Evolutionary conservation across 495 filamentous ascomycete species (phyloP), one percentile per base, ranked within the genome.

Genomic region (Aspergillus diversus): DNA sequence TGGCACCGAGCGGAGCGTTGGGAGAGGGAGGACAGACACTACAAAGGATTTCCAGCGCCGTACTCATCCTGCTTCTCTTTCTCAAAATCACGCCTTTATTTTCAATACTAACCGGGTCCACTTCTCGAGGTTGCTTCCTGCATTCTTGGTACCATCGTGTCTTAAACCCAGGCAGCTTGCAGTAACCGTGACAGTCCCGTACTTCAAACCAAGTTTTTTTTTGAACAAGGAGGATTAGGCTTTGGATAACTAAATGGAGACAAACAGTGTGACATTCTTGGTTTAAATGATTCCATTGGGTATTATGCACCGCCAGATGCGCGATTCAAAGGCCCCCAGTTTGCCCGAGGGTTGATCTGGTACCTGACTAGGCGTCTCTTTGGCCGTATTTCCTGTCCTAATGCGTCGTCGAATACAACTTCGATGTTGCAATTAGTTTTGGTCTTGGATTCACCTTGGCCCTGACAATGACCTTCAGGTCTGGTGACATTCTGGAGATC

Each of bases 291-390:
- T 43, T 11, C 39, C n/a, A 43, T 4, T 11, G 12, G n/a, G 11
- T 43, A 64, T 51, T 48, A 66, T 57, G 32, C 49, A 4, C 66
- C 57, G 1, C 73, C 70, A 43, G 65, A 65, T 5, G 94, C 94
- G 52, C 86, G 83, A 66, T 80, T 88, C 87, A 97, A 87, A 0
- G 95, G 95, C 0, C 95, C 95, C 95, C 95, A 99, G 69, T 98
- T 93, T 49, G 89, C 87, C 39, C 87, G 79, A 13, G 95, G 95
- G 70, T 98, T 97, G 33, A 85, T 69, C 78, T 96, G 96, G 73
- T 97, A 99, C 50, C 93, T 80, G 39, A 94, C 84, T 17, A 92
- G 76, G 51, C 87, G 88, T 61, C 83, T 87, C 56, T 66, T 73
- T 4, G 67, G 70, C 21, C 80, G 84, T 37, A 75, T 75, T 59